These are phyloP conservation scores for Alternaria rosae DNA, from an alignment of 2,329 filamentous ascomycete species.

Conservation along the genomic window DNA sequence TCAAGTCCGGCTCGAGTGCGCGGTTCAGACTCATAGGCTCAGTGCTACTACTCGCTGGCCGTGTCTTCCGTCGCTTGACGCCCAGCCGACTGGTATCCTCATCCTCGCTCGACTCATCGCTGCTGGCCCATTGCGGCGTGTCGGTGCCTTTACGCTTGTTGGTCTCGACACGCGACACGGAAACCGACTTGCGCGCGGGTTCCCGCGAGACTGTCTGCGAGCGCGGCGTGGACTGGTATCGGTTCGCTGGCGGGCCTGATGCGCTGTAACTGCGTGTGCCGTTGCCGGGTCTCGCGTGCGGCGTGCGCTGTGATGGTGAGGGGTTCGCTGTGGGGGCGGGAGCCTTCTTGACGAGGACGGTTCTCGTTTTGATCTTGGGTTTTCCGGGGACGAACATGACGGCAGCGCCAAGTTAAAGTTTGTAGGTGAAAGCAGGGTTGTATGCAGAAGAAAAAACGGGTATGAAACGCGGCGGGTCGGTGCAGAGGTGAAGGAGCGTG, in stretches of 20 bases:
- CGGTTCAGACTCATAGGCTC: slow-evolving; percentile 48
- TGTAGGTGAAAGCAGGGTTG: slow-evolving; percentile 7
- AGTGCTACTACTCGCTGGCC: slow-evolving; percentile 47
- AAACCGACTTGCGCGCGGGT: slow-evolving; percentile 32
- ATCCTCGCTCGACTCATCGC: slow-evolving; percentile 41
- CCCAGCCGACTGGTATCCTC: slow-evolving; percentile 39
- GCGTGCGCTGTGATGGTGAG: slow-evolving; percentile 18
- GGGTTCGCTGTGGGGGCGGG: slow-evolving; percentile 21
- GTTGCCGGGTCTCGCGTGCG: slow-evolving; percentile 14
- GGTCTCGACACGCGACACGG: slow-evolving; percentile 36
- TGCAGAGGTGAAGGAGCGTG: slow-evolving; percentile 22
- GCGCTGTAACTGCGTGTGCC: slow-evolving; percentile 21
- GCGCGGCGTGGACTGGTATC: slow-evolving; percentile 35
- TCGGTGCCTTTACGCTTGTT: slow-evolving; percentile 46
- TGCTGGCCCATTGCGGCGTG: slow-evolving; percentile 46
- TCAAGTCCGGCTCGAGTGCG: slow-evolving; percentile 46
- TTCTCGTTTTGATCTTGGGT: slow-evolving; percentile 45
- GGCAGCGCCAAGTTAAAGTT: slow-evolving; percentile 14
- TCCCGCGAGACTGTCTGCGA: slow-evolving; percentile 25
- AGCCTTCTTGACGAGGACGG: slow-evolving; percentile 41
- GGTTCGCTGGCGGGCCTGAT: slow-evolving; percentile 32
- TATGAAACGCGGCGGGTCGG: slow-evolving; percentile 9
- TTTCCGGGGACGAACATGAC: slow-evolving; percentile 41
- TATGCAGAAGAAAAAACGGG: slow-evolving; percentile 4
- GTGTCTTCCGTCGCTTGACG: slow-evolving; percentile 38